Percentiles rank a stretch among this genome's conserved stretches.
Conservation (phyloP, 768 basidiomycete species). For the Collybia mongolica region DNA sequence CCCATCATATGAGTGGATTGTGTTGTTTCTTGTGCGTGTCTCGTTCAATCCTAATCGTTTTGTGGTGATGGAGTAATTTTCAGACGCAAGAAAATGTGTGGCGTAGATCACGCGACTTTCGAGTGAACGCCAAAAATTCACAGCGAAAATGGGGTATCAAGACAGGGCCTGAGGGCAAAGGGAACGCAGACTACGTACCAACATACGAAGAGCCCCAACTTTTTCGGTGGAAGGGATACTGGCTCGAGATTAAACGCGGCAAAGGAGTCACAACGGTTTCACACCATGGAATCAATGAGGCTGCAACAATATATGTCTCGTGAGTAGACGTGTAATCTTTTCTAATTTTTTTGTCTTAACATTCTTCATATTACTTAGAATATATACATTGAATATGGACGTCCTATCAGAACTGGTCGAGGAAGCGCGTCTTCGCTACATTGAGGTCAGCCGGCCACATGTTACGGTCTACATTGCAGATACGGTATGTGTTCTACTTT, state of each 20-base stretch:
- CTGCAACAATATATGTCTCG: conserved; percentile 26
- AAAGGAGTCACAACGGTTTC: conserved; percentile 6
- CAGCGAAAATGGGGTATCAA: conserved; percentile 36
- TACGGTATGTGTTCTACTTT: conserved; percentile 17
- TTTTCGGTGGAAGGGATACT: conserved; percentile 39
- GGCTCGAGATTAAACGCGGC: conserved; percentile 33
- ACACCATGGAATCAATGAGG: conserved; percentile 10
- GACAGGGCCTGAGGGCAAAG: conserved; percentile 17
- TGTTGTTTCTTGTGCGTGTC: conserved; percentile 37
- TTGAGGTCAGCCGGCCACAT: conserved; percentile 31
- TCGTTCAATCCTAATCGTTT: not conserved
- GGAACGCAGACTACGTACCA: conserved; percentile 39
- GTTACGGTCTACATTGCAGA: conserved; percentile 34
- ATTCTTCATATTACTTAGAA: conserved; percentile 18
- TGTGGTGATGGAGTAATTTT: not conserved
- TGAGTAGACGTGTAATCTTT: conserved; percentile 12
- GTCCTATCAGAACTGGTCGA: conserved; percentile 33
- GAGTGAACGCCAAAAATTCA: conserved; percentile 37
- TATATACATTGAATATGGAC: conserved; percentile 38
- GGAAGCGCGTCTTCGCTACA: conserved; percentile 31
- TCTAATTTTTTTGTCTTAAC: not conserved
- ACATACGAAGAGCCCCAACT: conserved; percentile 36
- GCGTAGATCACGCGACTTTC: conserved; percentile 39
- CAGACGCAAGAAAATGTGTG: conserved; percentile 45
- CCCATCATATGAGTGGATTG: conserved; percentile 49